Evolutionary conservation across 495 filamentous ascomycete genomes (phyloP), one percentile per base, ranked within the genome.

Genomic region (Aspergillus saccharolyticus): DNA sequence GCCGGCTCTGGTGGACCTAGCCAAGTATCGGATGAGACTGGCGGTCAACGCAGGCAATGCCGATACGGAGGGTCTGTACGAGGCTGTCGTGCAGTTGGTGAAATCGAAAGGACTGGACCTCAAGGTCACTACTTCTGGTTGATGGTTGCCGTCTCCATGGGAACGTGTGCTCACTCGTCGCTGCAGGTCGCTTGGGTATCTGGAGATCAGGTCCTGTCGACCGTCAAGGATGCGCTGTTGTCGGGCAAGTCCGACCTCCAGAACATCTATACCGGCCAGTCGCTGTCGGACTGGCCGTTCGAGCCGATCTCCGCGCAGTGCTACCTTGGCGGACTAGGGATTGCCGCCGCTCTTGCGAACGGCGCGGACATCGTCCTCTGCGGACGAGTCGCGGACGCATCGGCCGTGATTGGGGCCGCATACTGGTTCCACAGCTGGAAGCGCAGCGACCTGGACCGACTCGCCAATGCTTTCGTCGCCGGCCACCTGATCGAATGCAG

Each of bases 291-390:
- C 39, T 83, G 80, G 80, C 54, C 67, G 1, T 82, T 81, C 46
- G 71, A 80, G 59, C 80, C 81, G 10, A 78, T 85, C 21, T 78
- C 72, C 57, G 80, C 82, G 9, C 78, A 80, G 53, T 74, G 74
- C 52, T 78, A 85, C 60, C 74, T 85, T 0, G 82, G 82, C 8
- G 77, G 73, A 12, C 60, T 73, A 4, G 80, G 77, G 0, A 79
- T 85, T 42, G 75, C 72, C 0, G 71, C 69, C 10, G 82, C 76
- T 17, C 59, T 85, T 1, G 64, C 71, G 20, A 65, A 74, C 14
- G 82, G 82, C 14, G 80, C 80, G 0, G 80, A 84, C 54, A 84
- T 85, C 52, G 79, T 85, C 52, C 71, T 85, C 19, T 81, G 76
- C 54, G 81, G 81, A 44, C 74, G 81, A 25, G 80, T 83, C 1